Conservation (phyloP, 2,329 filamentous ascomycete genomes). For the Sclerotinia spermophila region DNA sequence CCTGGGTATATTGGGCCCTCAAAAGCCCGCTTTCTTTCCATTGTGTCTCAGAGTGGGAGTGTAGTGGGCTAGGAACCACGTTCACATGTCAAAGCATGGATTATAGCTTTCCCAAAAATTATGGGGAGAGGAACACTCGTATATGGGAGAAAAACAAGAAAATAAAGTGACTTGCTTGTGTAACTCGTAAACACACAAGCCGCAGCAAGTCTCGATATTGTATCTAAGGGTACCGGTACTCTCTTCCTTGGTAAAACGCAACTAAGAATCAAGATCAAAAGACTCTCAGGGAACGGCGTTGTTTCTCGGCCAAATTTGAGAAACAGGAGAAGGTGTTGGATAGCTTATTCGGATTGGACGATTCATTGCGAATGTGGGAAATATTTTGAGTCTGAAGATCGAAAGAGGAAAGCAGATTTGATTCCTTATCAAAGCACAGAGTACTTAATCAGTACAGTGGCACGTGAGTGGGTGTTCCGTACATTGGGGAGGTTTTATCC, state of each 20-base stretch:
- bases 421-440: background rate
- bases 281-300: conserved; percentile 6
- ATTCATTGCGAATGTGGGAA: background rate
- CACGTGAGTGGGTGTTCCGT: background rate
- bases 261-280: background rate
- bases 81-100: conserved; percentile 2
- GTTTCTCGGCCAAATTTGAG: conserved; percentile 4
- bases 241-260: background rate
- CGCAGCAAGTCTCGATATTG: background rate
- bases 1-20: background rate
- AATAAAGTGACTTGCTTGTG: background rate
- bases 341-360: background rate
- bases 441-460: background rate
- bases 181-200: background rate
- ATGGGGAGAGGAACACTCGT: background rate
- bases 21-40: background rate
- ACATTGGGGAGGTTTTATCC: background rate
- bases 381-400: background rate
- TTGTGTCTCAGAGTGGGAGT: background rate
- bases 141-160: background rate
- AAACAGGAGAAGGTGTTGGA: background rate
- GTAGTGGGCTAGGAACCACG: background rate
- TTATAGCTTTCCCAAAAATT: background rate
- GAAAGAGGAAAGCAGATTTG: background rate
- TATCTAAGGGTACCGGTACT: background rate